A percentile compares a stretch with the other conserved stretches of the same genome.
Conservation (phyloP, 768 basidiomycete genomes). For the Termitomyces eurrhizus region DNA sequence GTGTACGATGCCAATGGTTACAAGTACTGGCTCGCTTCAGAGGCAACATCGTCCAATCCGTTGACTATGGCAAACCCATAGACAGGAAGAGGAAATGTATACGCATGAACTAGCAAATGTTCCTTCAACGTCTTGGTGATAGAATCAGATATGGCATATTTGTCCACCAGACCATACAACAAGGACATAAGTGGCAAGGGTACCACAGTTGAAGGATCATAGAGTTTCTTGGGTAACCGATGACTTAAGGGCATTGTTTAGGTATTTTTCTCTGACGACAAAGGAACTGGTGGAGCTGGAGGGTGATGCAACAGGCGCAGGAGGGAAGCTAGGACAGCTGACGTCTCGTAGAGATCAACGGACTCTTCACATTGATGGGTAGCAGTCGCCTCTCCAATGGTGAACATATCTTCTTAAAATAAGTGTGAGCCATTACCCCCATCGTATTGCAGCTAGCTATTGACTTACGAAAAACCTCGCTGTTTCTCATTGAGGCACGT, state of each 20-base stretch:
- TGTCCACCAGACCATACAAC: slow-evolving; percentile 59
- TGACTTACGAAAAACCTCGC: slow-evolving; percentile 61
- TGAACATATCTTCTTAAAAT: slow-evolving; percentile 63
- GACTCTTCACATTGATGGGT: slow-evolving; percentile 20
- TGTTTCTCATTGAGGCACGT: slow-evolving; percentile 44
- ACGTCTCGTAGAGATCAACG: slow-evolving; percentile 56
- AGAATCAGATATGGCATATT: slow-evolving; percentile 52
- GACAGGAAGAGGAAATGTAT: slow-evolving; percentile 49
- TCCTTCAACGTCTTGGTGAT: slow-evolving; percentile 39
- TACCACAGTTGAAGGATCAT: slow-evolving; percentile 46
- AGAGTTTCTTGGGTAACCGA: slow-evolving; percentile 26
- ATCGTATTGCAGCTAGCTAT: neutral
- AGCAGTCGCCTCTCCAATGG: slow-evolving; percentile 41
- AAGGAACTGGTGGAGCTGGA: slow-evolving; percentile 40
- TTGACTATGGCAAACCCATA: slow-evolving; percentile 52
- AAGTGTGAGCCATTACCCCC: slow-evolving; percentile 7
- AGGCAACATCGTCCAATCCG: slow-evolving; percentile 44
- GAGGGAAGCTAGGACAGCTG: slow-evolving; percentile 43
- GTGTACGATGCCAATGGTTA: slow-evolving; percentile 55
- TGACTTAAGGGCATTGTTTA: slow-evolving; percentile 27
- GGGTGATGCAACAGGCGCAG: slow-evolving; percentile 56
- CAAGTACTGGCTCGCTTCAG: slow-evolving; percentile 55
- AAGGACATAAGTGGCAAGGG: slow-evolving; percentile 56
- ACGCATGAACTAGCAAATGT: slow-evolving; percentile 54
- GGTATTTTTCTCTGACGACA: slow-evolving; percentile 18